Conservation (phyloP, 345 rosid genomes). For the Angophora floribunda region DNA sequence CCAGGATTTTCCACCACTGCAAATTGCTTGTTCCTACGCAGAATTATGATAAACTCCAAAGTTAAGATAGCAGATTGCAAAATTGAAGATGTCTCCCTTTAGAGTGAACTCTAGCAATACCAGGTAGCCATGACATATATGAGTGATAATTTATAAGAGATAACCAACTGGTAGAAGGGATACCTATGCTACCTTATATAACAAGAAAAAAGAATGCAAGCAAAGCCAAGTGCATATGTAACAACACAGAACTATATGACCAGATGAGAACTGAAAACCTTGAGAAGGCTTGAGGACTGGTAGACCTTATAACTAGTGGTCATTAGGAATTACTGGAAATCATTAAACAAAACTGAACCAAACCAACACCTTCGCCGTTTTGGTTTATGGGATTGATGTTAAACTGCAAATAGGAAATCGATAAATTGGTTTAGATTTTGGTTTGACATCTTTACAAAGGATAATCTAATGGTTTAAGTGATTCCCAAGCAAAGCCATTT, state of each 20-base stretch:
- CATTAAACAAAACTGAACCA: not conserved
- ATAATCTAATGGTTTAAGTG: not conserved
- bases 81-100: not conserved
- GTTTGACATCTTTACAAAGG: not conserved
- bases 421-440: not conserved
- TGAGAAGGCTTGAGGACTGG: not conserved
- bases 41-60: not conserved
- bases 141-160: not conserved
- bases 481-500: not conserved
- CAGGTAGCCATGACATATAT: not conserved
- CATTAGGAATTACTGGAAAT: not conserved
- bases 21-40: constrained; percentile 71
- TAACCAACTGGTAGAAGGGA: not conserved
- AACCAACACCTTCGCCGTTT: not conserved
- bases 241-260: not conserved
- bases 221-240: not conserved
- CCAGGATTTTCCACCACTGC: constrained; percentile 95
- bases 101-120: not conserved
- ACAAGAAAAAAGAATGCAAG: not conserved
- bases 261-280: not conserved
- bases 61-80: not conserved
- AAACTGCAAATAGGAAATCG: not conserved
- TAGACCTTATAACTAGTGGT: not conserved
- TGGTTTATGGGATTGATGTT: not conserved
- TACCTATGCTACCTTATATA: not conserved